Base-by-base conservation (phyloP, 2,329 filamentous ascomycete genomes). In the Cryoendolithus antarcticus region DNA sequence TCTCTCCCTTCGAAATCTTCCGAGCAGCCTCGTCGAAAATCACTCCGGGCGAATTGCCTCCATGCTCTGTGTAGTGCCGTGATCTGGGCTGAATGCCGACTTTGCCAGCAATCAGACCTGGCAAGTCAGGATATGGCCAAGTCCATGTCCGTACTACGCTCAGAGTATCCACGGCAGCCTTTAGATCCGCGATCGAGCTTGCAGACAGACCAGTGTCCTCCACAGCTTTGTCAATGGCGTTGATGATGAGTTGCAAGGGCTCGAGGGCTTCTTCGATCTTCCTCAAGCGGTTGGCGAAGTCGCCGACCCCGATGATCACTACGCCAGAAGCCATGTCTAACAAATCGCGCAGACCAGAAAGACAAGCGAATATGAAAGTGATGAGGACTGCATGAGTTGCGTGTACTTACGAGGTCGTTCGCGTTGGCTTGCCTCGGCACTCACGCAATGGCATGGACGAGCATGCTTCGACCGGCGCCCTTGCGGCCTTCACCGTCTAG, bases 131-230 rank as follows among this genome's bases (percentile, higher is more conserved):
- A 50, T 81, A 81, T 1, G 71, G 69, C 77, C 77, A 80, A 0
- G 77, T 79, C 77, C 77, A 82, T 0, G 73, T 74, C 31, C 64
- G 66, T 7, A 80, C 75, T 3, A 79, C 67, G 32, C 70, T 63
- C 34, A 82, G 62, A 46, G 70, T 74, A 51, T 80, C 75, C 38
- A 78, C 69, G 1, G 57, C 56, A 0, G 59, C 49, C 43, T 63
- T 63, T 0, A 78, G 52, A 8, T 47, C 45, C 4, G 49, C 37
- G 2, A 52, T 41, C 2, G 50, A 30, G 2, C 53, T 48, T 9
- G 53, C 48, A 6, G 41, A 28, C 6, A 64, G 47, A 1, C 53
- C 56, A 0, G 69, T 67, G 47, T 81, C 75, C 30, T 61, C 39
- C 3, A 79, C 51, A 2, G 76, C 72, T 10, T 53, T 53, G 3